phyloP scores from a whole-genome alignment of 768 basidiomycete species.

The Brasilioporus rufonigricans region DNA sequence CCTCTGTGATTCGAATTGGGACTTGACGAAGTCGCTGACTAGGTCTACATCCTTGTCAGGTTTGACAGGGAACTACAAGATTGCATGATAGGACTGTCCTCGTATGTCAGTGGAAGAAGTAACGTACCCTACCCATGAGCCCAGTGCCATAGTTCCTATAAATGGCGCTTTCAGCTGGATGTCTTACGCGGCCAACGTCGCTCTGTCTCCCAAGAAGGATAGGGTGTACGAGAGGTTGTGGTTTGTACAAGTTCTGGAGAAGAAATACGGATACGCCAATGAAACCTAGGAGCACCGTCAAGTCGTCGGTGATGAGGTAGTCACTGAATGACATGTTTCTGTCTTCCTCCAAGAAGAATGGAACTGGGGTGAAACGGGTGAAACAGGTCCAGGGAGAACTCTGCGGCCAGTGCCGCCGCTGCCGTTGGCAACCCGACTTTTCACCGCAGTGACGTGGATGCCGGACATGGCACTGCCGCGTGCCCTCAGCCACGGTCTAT shows the following conservation, averaged over 20 bases:
- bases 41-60: conserved; percentile 72
- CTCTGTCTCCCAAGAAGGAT: conserved; percentile 90
- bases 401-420: too few relatives aligned
- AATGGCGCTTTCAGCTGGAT: conserved; percentile 78
- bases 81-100: not conserved
- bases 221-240: conserved; percentile 88
- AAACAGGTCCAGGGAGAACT: too few relatives aligned
- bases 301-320: conserved; percentile 72
- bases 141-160: conserved; percentile 92
- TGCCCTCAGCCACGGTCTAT: too few relatives aligned
- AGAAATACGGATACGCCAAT: conserved; percentile 75
- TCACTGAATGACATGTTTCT: conserved; percentile 44
- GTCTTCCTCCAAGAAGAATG: not conserved
- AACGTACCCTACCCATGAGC: conserved; percentile 71
- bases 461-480: too few relatives aligned
- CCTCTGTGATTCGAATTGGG: conserved; percentile 63
- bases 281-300: conserved; percentile 74
- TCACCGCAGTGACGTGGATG: not conserved
- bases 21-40: conserved; percentile 62
- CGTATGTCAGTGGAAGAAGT: not conserved
- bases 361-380: too few relatives aligned
- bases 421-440: not conserved
- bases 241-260: conserved; percentile 74
- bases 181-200: conserved; percentile 79
- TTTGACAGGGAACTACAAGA: conserved; percentile 62